phyloP scores from a whole-genome alignment of 306 rosid genomes.

The Hippophae tibetana region DNA sequence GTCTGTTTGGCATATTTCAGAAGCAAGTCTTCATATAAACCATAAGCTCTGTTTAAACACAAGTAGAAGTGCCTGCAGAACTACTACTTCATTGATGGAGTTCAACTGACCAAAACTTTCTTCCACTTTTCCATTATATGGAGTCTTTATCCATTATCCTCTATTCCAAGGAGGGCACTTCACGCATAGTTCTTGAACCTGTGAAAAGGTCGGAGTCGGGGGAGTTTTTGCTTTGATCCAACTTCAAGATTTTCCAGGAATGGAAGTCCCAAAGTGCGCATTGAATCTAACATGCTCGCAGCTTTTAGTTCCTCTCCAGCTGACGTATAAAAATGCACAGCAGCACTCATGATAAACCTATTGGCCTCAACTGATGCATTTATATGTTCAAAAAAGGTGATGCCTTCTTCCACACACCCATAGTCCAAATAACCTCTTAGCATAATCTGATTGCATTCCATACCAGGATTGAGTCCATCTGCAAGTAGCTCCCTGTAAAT shows the following conservation, averaged over 20 bases:
- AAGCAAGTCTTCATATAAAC: too few relatives aligned
- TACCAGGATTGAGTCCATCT: constrained; percentile 55
- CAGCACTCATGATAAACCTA: constrained; percentile 70
- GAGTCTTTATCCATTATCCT: too few relatives aligned
- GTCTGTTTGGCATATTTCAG: too few relatives aligned
- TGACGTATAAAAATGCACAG: constrained; percentile 53
- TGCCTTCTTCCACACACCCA: constrained; percentile 53
- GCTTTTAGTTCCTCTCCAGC: constrained; percentile 50
- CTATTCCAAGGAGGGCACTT: too few relatives aligned
- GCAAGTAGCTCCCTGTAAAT: constrained; percentile 39
- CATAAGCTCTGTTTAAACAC: too few relatives aligned
- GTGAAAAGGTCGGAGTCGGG: too few relatives aligned
- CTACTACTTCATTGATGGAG: too few relatives aligned
- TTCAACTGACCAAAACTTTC: too few relatives aligned
- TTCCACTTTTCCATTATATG: too few relatives aligned
- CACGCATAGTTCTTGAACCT: too few relatives aligned
- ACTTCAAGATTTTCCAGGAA: constrained; percentile 57
- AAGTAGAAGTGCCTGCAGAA: too few relatives aligned
- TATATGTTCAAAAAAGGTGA: constrained; percentile 47
- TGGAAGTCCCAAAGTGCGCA: constrained; percentile 38
- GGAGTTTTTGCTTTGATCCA: constrained; percentile 33
- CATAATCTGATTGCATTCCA: constrained; percentile 48
- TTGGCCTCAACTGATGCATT: constrained; percentile 36
- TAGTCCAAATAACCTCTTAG: constrained; percentile 70
- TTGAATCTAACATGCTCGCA: constrained; percentile 37